Evolutionary conservation across 2,329 filamentous ascomycete species (phyloP).

Genomic region (Dactylellina leptospora): DNA sequence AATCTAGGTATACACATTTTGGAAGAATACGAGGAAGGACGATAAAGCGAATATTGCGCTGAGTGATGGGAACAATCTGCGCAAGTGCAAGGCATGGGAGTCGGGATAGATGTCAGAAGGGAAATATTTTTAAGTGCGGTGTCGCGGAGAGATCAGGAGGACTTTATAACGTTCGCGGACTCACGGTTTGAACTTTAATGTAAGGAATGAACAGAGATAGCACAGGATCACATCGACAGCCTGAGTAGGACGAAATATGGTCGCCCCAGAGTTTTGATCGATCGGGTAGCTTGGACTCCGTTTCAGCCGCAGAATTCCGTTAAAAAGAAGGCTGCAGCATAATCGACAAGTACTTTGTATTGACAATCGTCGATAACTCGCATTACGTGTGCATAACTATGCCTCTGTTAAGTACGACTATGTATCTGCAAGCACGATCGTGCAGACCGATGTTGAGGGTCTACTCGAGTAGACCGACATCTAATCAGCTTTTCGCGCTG

Average conservation of each 20-base stretch:
- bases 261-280: background rate
- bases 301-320: background rate
- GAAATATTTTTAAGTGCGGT: background rate
- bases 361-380: background rate
- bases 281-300: background rate
- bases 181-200: background rate
- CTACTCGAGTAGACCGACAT: too few relatives aligned
- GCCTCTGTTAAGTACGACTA: constrained; percentile 1
- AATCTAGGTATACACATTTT: constrained; percentile 28
- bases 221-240: too few relatives aligned
- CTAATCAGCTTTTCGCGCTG: background rate
- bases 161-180: constrained; percentile 26
- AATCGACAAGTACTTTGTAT: constrained; percentile 1
- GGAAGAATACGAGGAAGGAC: background rate
- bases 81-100: constrained; percentile 7
- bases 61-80: background rate
- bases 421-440: too few relatives aligned
- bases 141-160: constrained; percentile 11
- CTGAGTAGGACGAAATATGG: too few relatives aligned
- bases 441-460: background rate
- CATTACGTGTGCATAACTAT: background rate
- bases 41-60: constrained; percentile 15
- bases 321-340: background rate
- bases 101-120: background rate
- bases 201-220: background rate